These are phyloP conservation scores for Kodamaea sp. DNA, from an alignment of 1,139 yeast genomes.

Conservation along the genomic window DNA sequence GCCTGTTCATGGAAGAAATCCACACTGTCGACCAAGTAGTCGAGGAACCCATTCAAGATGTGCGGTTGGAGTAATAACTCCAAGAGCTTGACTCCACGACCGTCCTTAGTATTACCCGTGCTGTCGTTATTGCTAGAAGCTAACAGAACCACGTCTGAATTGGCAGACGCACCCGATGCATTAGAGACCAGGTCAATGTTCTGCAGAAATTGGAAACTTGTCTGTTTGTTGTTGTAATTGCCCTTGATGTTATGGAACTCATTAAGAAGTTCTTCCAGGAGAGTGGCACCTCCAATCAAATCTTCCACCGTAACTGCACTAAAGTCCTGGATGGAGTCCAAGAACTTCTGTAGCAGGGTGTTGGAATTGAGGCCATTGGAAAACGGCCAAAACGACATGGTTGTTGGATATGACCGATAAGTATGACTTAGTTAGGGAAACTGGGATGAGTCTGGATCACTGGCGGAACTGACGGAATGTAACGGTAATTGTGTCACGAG, in stretches of 20 bases:
- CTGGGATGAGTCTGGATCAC: too few species aligned
- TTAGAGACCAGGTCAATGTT: constrained; percentile 9
- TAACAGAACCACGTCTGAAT: constrained; percentile 36
- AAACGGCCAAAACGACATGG: constrained; percentile 54
- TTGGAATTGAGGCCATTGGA: constrained; percentile 41
- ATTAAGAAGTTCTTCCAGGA: constrained; percentile 42
- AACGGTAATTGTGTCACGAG: too few species aligned
- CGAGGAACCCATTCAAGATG: constrained; percentile 40
- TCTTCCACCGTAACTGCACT: constrained; percentile 36
- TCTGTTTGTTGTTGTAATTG: constrained; percentile 27
- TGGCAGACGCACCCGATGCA: constrained; percentile 6
- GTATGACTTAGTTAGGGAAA: too few species aligned
- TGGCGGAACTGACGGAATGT: too few species aligned
- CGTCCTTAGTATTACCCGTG: constrained; percentile 28
- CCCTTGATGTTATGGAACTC: constrained; percentile 46
- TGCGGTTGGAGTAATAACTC: constrained; percentile 50
- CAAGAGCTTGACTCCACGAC: constrained; percentile 42
- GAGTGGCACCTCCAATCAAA: constrained; percentile 33
- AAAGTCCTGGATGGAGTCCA: constrained; percentile 41
- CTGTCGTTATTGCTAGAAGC: constrained; percentile 39
- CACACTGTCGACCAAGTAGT: constrained; percentile 36
- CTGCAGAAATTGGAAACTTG: constrained; percentile 37
- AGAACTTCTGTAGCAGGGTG: constrained; percentile 44
- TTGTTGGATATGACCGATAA: too few species aligned
- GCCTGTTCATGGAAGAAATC: constrained; percentile 36